Percentiles rank a stretch among this genome's conserved stretches.
These are phyloP conservation scores for Boletus coccyginus DNA, from an alignment of 768 basidiomycete genomes.

Conservation along the genomic window DNA sequence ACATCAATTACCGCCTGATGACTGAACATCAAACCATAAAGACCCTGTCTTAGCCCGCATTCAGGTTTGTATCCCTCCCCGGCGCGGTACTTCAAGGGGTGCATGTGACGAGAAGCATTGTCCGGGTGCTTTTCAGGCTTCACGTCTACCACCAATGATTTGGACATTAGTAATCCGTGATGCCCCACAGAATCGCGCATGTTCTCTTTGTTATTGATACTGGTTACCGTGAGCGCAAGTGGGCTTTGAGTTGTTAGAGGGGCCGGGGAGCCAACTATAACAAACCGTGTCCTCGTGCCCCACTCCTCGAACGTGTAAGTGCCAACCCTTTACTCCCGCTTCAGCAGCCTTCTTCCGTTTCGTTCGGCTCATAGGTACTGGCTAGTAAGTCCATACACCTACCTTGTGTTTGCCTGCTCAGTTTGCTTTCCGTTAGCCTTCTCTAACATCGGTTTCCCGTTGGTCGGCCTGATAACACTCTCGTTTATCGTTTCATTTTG, in stretches of 20 bases:
- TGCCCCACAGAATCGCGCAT: not conserved
- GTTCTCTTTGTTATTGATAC: not conserved
- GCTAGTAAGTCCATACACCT: slow-evolving; percentile 14
- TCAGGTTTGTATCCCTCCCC: no score
- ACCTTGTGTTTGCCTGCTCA: not conserved
- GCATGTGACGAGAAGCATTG: no score
- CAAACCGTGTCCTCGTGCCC: not conserved
- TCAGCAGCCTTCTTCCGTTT: slow-evolving; percentile 11
- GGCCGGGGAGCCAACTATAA: not conserved
- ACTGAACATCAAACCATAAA: no score
- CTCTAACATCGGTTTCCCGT: slow-evolving; percentile 9
- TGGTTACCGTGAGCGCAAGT: no score
- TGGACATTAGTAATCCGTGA: no score
- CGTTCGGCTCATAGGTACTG: slow-evolving; percentile 21
- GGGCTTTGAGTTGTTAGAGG: not conserved
- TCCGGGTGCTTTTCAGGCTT: no score
- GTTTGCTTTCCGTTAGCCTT: slow-evolving; percentile 6
- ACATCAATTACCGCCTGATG: no score
- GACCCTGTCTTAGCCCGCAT: no score
- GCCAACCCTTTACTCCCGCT: not conserved
- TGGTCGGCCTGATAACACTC: slow-evolving; percentile 11
- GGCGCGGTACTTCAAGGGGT: no score
- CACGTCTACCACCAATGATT: not conserved
- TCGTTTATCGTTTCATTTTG: slow-evolving; percentile 1
- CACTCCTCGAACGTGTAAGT: not conserved